Base-by-base conservation (phyloP, 2,329 filamentous ascomycete genomes). In the Monosporascus sp. region DNA sequence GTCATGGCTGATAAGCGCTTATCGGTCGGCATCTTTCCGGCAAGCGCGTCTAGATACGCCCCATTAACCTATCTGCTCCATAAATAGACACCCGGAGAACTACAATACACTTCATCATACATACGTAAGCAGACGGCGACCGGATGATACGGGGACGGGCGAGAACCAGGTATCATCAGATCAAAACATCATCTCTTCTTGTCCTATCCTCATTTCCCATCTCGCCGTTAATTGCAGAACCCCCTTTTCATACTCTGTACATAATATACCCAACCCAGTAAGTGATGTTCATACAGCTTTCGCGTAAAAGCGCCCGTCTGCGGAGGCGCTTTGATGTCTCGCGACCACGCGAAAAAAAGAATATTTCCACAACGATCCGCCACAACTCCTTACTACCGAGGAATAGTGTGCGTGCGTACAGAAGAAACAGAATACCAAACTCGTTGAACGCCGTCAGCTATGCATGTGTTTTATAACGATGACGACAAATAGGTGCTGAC, bases 381-480 rank as follows among this genome's bases (percentile, higher is more conserved):
- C 27, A 17, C 22, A 35, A 31, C 48, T 25, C 49, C 54, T 51
- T 48, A 41, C 46, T 15, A 51, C 51, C 46, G 41, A 54, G 56
- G 46, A 39, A 49, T 48, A 50, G 48, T 49, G 6, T 11, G 59
- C 54, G 54, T 54, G 53, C 50, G 17, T 44, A 31, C 18, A 38
- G 45, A 54, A 55, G 56, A 36, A 39, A 22, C 35, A 46, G 43
- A 48, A 48, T n/a, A 45, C 39, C 50, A 54, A 55, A 50, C 48
- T 54, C 48, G 35, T 27, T 50, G 27, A 63, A 65, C 63, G 61
- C 63, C 62, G 54, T 53, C 54, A 56, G 64, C 64, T 65, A 66
- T 66, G 64, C 63, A 62, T 18, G 38, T 50, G 39, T 36, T 39
- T 20, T 50, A 53, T 39, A 54, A 54, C 44, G 31, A 50, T 50